These are phyloP conservation scores for Excoecaria cochinchinensis DNA, from an alignment of 345 rosid genomes.

Conservation along the genomic window DNA sequence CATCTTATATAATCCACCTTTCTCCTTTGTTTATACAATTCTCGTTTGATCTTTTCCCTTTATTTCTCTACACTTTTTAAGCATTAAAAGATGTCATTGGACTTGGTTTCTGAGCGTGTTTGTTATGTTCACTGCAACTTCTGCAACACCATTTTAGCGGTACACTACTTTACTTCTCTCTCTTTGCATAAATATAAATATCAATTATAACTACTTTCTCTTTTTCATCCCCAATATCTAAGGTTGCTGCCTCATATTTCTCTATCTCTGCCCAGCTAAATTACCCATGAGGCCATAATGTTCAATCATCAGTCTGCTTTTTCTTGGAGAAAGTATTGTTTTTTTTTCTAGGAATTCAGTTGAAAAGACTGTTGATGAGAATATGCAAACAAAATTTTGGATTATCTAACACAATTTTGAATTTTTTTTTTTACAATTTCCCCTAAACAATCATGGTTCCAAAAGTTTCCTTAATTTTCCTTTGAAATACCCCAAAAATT, in stretches of 20 bases:
- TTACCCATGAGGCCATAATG: conserved; percentile 2
- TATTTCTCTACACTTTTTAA: background rate
- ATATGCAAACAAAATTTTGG: background rate
- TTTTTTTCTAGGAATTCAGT: background rate
- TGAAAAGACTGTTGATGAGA: conserved; percentile 8
- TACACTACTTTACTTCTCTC: conserved; percentile 37
- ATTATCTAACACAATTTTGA: background rate
- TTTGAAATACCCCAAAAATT: conserved; percentile 10
- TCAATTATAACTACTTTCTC: background rate
- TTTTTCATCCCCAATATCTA: background rate
- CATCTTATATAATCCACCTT: background rate
- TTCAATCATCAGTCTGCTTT: conserved; percentile 6
- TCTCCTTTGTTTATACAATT: background rate
- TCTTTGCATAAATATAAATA: background rate
- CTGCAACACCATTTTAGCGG: conserved; percentile 98
- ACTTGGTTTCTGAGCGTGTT: conserved; percentile 72
- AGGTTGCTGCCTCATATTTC: background rate
- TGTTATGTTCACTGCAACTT: conserved; percentile 97
- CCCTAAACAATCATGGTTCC: background rate
- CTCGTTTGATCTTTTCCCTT: conserved; percentile 3
- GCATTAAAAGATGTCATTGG: conserved; percentile 55
- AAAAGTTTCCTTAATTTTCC: conserved; percentile 21
- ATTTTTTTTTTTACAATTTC: background rate
- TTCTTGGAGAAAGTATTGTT: background rate
- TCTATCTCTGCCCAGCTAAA: conserved; percentile 1